A percentile compares a stretch with the other conserved stretches of the same genome.
phyloP scores from a whole-genome alignment of 1,139 yeast species.

The Candida gigantensis region DNA sequence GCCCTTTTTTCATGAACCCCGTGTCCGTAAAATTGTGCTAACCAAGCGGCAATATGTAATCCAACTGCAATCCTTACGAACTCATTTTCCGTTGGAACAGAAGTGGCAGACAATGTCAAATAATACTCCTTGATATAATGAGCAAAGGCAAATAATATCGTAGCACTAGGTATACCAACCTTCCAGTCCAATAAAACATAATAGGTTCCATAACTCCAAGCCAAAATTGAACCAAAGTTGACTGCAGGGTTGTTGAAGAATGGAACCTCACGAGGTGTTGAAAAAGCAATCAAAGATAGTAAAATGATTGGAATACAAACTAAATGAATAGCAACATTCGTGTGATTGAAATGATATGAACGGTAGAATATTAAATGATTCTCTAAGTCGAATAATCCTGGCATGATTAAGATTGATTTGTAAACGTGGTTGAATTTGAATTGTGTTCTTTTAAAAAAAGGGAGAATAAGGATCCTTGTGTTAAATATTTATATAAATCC shows the following conservation, averaged over 20 bases:
- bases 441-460: too few species aligned
- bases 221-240: constrained; percentile 40
- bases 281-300: constrained; percentile 49
- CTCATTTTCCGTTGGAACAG: constrained; percentile 22
- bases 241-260: constrained; percentile 30
- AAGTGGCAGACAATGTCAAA: constrained; percentile 17
- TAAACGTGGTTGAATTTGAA: too few species aligned
- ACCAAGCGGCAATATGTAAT: constrained; percentile 64
- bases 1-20: constrained; percentile 77
- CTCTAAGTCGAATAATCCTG: constrained; percentile 50
- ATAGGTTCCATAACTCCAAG: constrained; percentile 39
- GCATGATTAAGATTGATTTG: too few species aligned
- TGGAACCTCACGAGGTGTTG: constrained; percentile 23
- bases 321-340: constrained; percentile 76
- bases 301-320: constrained; percentile 79
- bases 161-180: constrained; percentile 40
- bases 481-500: too few species aligned
- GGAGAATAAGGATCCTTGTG: too few species aligned
- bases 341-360: constrained; percentile 70
- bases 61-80: constrained; percentile 33
- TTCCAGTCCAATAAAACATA: constrained; percentile 45
- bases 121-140: constrained; percentile 37
- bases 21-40: constrained; percentile 89
- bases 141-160: constrained; percentile 39
- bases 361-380: constrained; percentile 81